Conservation (phyloP, 345 rosid genomes). For the Conringia planisiliqua region DNA sequence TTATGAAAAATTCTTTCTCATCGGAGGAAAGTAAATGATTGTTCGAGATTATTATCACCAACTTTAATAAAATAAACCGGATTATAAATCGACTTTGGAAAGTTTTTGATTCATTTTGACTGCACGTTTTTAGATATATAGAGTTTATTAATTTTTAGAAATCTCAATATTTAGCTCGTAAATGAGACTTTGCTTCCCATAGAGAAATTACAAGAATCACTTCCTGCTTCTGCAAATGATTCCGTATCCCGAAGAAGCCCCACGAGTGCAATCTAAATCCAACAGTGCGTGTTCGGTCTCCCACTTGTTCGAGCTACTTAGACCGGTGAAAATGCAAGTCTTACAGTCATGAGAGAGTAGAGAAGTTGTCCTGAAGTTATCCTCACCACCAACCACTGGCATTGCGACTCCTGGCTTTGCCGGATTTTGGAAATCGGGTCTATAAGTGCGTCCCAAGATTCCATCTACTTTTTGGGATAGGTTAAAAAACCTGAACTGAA, state of each 20-base stretch:
- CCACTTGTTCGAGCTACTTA: background rate
- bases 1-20: slow-evolving; percentile 17
- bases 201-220: background rate
- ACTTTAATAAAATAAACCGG: no score
- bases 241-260: slow-evolving; percentile 37
- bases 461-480: slow-evolving; percentile 53
- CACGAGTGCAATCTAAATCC: slow-evolving; percentile 50
- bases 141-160: no score
- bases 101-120: no score
- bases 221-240: slow-evolving; percentile 44
- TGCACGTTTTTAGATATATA: no score
- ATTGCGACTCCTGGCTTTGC: slow-evolving; percentile 58
- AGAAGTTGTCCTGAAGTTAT: slow-evolving; percentile 42
- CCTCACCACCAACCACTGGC: slow-evolving; percentile 54
- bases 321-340: slow-evolving; percentile 35
- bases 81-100: no score
- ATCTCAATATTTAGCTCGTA: no score
- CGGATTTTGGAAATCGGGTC: slow-evolving; percentile 53
- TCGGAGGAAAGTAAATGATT: background rate
- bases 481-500: slow-evolving; percentile 48
- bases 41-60: no score
- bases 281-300: slow-evolving; percentile 28
- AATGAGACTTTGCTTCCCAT: background rate
- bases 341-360: slow-evolving; percentile 39
- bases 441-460: slow-evolving; percentile 57